phyloP scores from a whole-genome alignment of 2,329 filamentous ascomycete genomes.

The Sarocladium kiliense region DNA sequence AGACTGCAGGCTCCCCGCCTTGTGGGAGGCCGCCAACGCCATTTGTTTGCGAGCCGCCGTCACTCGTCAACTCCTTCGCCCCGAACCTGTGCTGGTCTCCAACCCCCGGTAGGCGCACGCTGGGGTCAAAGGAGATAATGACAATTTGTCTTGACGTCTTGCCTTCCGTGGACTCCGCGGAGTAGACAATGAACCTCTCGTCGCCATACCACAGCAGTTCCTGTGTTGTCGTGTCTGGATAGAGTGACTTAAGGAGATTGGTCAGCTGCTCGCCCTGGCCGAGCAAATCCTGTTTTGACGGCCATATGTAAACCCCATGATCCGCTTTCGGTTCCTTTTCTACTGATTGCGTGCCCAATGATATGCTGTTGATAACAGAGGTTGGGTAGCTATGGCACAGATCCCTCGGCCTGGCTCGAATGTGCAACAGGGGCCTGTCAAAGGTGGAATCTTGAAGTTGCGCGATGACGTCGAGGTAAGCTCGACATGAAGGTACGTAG shows the following conservation, averaged over 20 bases:
- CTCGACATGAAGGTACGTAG: not conserved
- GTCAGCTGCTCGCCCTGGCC: not conserved
- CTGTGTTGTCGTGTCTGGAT: not conserved
- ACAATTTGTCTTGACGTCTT: constrained; percentile 12
- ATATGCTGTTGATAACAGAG: not conserved
- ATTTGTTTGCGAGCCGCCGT: not conserved
- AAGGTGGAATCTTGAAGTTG: not conserved
- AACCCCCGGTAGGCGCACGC: constrained; percentile 14
- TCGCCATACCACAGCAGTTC: constrained; percentile 5
- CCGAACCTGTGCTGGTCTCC: constrained; percentile 11
- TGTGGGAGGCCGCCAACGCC: not conserved
- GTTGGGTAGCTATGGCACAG: not conserved
- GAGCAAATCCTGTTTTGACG: not conserved
- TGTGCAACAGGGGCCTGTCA: not conserved
- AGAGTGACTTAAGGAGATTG: not conserved
- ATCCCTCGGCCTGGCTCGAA: constrained; percentile 1
- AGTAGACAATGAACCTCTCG: constrained; percentile 7
- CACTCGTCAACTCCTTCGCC: too few relatives aligned
- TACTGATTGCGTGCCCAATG: not conserved
- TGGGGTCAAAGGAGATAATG: constrained; percentile 25
- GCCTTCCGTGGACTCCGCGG: constrained; percentile 8
- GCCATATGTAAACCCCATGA: constrained; percentile 9
- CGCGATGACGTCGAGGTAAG: constrained; percentile 6
- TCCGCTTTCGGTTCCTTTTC: not conserved
- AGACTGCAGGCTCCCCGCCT: not conserved